Conservation (phyloP, 2,329 filamentous ascomycete genomes). For the Metarhizium album region DNA sequence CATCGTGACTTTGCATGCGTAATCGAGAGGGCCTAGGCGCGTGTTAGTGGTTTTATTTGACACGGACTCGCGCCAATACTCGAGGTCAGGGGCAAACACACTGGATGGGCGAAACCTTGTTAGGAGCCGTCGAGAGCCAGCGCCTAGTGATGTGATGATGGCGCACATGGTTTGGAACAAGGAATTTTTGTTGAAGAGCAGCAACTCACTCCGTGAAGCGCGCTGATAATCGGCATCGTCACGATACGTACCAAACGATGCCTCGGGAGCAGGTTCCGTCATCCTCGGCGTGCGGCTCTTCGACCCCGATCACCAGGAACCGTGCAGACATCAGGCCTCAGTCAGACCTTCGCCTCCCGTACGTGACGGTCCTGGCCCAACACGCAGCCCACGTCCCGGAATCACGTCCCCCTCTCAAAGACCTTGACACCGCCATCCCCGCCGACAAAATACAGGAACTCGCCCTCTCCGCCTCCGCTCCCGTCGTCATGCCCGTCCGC, state of each 20-base stretch:
- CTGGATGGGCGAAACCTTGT: neutral
- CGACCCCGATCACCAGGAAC: neutral
- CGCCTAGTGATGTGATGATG: neutral
- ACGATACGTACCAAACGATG: neutral
- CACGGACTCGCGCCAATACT: neutral
- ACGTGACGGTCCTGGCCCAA: neutral
- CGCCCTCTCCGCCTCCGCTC: constrained; percentile 38
- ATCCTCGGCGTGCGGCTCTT: neutral
- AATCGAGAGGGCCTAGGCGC: neutral
- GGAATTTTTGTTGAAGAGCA: neutral
- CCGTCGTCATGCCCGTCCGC: constrained; percentile 15
- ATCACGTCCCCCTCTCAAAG: constrained; percentile 61
- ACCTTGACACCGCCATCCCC: constrained; percentile 71
- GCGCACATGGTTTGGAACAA: neutral
- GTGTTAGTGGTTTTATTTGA: neutral
- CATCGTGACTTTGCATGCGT: neutral
- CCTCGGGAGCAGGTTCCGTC: neutral
- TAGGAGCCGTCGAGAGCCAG: neutral
- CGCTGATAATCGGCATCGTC: neutral
- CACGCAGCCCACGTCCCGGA: neutral
- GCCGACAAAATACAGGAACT: constrained; percentile 72
- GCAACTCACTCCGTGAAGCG: too few species aligned
- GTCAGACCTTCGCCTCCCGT: neutral
- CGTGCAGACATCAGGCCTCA: neutral
- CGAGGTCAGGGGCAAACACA: neutral